Percentiles rank a stretch among this genome's conserved stretches.
phyloP scores from a whole-genome alignment of 768 basidiomycete genomes.

The Macrolepiota dolichaula region DNA sequence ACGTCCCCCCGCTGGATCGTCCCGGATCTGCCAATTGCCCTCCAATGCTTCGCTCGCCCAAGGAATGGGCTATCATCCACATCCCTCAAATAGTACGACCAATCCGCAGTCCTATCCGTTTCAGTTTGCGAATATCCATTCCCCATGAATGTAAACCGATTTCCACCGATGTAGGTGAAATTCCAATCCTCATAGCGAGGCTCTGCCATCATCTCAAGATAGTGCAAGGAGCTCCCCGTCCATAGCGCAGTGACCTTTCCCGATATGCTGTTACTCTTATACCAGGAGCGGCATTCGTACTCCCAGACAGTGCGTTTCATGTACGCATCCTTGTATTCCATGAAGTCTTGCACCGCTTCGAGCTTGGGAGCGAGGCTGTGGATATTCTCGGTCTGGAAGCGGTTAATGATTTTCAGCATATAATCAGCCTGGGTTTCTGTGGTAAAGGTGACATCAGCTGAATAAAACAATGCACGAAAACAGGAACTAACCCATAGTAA shows the following conservation, averaged over 20 bases:
- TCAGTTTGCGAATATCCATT: slow-evolving; percentile 33
- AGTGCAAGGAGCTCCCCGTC: slow-evolving; percentile 34
- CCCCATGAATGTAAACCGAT: slow-evolving; percentile 31
- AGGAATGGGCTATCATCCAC: slow-evolving; percentile 22
- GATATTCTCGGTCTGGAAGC: slow-evolving; percentile 34
- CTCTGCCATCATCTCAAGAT: slow-evolving; percentile 28
- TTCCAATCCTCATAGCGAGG: slow-evolving; percentile 34
- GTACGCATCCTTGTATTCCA: slow-evolving; percentile 26
- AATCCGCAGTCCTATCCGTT: slow-evolving; percentile 26
- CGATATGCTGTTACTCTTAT: slow-evolving; percentile 21
- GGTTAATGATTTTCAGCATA: slow-evolving; percentile 28
- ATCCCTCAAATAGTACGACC: slow-evolving; percentile 28
- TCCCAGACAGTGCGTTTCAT: slow-evolving; percentile 32
- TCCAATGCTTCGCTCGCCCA: slow-evolving; percentile 18
- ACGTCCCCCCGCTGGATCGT: not conserved
- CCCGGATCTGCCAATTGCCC: not conserved
- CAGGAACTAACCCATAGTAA: slow-evolving; percentile 23
- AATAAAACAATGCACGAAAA: not conserved
- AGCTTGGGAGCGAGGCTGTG: slow-evolving; percentile 30
- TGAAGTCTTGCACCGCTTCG: slow-evolving; percentile 31
- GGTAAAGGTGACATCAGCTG: not conserved
- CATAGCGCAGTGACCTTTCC: slow-evolving; percentile 31
- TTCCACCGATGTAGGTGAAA: slow-evolving; percentile 26
- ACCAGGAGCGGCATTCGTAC: slow-evolving; percentile 30
- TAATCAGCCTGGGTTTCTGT: slow-evolving; percentile 32